A percentile compares a stretch with the other conserved stretches of the same genome.
phyloP scores from a whole-genome alignment of 805 yeast genomes.

The Vanderwaltozyma polyspora region DNA sequence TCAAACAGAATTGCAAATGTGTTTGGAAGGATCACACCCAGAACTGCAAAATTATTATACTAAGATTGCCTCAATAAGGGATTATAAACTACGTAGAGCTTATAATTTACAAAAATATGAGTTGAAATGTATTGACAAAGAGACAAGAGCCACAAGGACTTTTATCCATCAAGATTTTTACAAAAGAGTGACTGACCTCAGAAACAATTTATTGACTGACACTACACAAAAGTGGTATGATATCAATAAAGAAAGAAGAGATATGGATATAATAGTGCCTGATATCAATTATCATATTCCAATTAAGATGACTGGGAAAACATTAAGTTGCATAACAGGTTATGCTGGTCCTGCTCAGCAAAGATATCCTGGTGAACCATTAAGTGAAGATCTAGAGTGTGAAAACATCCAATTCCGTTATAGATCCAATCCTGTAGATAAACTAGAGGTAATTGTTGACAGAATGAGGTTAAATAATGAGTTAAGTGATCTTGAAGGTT shows the following conservation, averaged over 20 bases:
- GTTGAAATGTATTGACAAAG: slow-evolving; percentile 64
- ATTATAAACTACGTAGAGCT: slow-evolving; percentile 49
- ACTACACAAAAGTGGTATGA: slow-evolving; percentile 88
- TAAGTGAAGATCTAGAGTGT: slow-evolving; percentile 29
- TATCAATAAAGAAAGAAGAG: slow-evolving; percentile 77
- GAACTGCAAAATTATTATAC: slow-evolving; percentile 64
- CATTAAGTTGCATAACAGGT: slow-evolving; percentile 28
- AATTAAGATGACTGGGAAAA: slow-evolving; percentile 22
- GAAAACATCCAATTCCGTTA: slow-evolving; percentile 34
- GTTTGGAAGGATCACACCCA: slow-evolving; percentile 85
- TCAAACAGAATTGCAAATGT: slow-evolving; percentile 76
- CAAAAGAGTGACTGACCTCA: slow-evolving; percentile 55
- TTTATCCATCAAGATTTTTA: slow-evolving; percentile 75
- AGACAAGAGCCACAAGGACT: slow-evolving; percentile 69
- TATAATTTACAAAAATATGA: slow-evolving; percentile 48
- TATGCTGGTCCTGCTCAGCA: slow-evolving; percentile 28
- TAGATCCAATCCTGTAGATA: slow-evolving; percentile 32
- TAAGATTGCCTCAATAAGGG: slow-evolving; percentile 62
- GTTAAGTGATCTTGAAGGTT: slow-evolving; percentile 57
- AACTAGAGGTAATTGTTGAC: slow-evolving; percentile 44
- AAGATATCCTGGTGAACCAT: slow-evolving; percentile 22
- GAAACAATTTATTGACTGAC: slow-evolving; percentile 49
- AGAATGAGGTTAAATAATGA: slow-evolving; percentile 58
- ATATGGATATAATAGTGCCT: slow-evolving; percentile 45
- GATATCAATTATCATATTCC: slow-evolving; percentile 41